Base-by-base conservation (phyloP, 768 basidiomycete genomes). In the Cytidiella melzeri region DNA sequence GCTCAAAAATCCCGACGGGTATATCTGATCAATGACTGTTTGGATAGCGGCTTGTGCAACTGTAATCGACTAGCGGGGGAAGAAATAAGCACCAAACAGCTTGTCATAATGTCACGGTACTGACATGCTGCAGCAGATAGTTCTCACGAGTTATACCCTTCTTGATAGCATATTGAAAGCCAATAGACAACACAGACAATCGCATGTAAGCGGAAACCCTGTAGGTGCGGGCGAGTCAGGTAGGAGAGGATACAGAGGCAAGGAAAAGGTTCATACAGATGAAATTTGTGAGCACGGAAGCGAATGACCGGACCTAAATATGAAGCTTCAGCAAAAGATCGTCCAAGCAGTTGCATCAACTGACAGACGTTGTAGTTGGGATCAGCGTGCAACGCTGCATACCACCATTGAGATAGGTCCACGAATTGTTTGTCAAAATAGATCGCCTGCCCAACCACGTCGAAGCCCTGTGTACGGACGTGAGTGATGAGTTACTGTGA, bases 371-470 rank as follows among this genome's bases (percentile, higher is more conserved):
- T 20, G 13, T 41, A 26, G 28, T 52, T 52, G 19, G 39, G 40
- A 41, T 52, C 51, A 12, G 26, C 38, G 4, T 34, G 44, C 10
- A 52, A 28, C 15, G 30, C 24, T 5, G 4, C 51, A 37, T 37
- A 65, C 64, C 61, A 74, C 55, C 51, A 74, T 71, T 5, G 55
- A 55, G 26, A n/a, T 27, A 48, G 25, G 4, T 41, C 47, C 4
- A 65, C 55, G 12, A 78, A 57, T 30, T 53, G 62, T 20, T 65
- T 63, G 50, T 76, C 71, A 24, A 70, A 71, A 30, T 65, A 51
- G 24, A 76, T 54, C 7, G 69, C 68, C 4, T 58, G 53, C 9
- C 60, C 43, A 5, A 71, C 64, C 10, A 71, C 55, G 43, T 72
- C 68, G 23, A 65, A 53, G 12, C 57, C 55, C 75, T 76, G 20